These are phyloP conservation scores for Colletotrichum sp. DNA, from an alignment of 2,329 filamentous ascomycete species.

Conservation along the genomic window DNA sequence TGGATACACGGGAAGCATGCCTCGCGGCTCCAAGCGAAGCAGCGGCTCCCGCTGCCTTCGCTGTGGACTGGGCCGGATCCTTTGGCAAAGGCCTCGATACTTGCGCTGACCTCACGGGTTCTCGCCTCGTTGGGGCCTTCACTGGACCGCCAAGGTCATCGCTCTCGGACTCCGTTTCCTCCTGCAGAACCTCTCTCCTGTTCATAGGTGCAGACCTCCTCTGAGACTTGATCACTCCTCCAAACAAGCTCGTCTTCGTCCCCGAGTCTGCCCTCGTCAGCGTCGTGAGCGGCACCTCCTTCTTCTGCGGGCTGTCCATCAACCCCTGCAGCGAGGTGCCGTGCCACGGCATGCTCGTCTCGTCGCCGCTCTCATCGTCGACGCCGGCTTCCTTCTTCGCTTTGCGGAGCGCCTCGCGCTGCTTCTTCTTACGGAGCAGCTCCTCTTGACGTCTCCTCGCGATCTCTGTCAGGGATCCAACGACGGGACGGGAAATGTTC, in stretches of 20 bases:
- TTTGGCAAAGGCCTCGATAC: neutral
- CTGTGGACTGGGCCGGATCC: neutral
- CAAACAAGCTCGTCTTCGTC: constrained; percentile 32
- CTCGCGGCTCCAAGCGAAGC: neutral
- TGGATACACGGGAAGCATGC: neutral
- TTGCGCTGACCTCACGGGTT: neutral
- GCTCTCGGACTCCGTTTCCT: constrained; percentile 9
- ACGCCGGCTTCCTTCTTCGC: constrained; percentile 19
- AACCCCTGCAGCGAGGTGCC: constrained; percentile 44
- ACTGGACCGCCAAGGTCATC: neutral
- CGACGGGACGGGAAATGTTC: constrained; percentile 57
- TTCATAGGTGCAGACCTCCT: constrained; percentile 16
- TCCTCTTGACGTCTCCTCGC: constrained; percentile 40
- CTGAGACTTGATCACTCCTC: neutral
- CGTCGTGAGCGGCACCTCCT: constrained; percentile 26
- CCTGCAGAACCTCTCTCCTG: neutral
- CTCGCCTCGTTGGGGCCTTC: neutral
- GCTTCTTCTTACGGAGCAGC: constrained; percentile 37
- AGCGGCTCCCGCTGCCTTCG: neutral
- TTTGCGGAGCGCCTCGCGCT: constrained; percentile 34
- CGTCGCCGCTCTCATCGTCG: constrained; percentile 34
- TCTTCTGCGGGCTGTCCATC: constrained; percentile 46
- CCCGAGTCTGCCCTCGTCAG: constrained; percentile 27
- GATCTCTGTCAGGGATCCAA: constrained; percentile 42
- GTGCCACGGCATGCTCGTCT: constrained; percentile 29